Base-by-base conservation (phyloP, 441 rosid genomes). In the Jatropha podagrica region DNA sequence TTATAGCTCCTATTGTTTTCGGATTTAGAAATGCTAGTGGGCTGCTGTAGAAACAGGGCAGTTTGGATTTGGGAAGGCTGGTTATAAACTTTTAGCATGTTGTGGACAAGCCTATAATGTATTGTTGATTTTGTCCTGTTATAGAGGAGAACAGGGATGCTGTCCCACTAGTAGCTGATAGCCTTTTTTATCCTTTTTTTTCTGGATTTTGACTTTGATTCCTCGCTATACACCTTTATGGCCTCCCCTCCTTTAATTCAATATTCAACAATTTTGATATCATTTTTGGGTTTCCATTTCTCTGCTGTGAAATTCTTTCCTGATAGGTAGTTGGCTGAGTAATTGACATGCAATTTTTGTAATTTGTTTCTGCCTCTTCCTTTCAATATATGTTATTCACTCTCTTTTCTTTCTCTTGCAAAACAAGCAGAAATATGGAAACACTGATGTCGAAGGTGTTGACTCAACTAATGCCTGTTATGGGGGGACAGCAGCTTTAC, bases 391-490 rank as follows among this genome's bases (percentile, higher is more conserved):
- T 70, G 62, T 32, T 52, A 37, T 62, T 75, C 10, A 75, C 37
- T 7, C 15, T 5, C 7, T 76, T 65, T n/a, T 69, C 32, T 73
- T 55, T 81, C 68, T 71, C 38, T 71, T 76, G 72, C 51, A 51
- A 79, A 79, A 81, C 87, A 77, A 77, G 70, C 91, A 94, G 99
- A 87, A 91, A 86, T 79, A 79, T 79, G 98, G 99, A 69, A 96
- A 96, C 82, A 91, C 97, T 13, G 98, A 96, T 79, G 89, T 96
- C 23, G 99, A 96, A 88, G 99, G 99, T 44, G 99, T 96, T 69
- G 99, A 96, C 87, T 96, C 99, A 3, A 85, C 89, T 23, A 96
- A 96, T 85, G 99, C 99, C 74, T 96, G 99, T 82, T 96, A 96
- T 70, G 99, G 99, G 20, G 99, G 99, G 72, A 96, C 99, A 52